A percentile compares a stretch with the other conserved stretches of the same genome.
Evolutionary conservation across 441 rosid species (phyloP).

Genomic region (Jatropha podagrica): DNA sequence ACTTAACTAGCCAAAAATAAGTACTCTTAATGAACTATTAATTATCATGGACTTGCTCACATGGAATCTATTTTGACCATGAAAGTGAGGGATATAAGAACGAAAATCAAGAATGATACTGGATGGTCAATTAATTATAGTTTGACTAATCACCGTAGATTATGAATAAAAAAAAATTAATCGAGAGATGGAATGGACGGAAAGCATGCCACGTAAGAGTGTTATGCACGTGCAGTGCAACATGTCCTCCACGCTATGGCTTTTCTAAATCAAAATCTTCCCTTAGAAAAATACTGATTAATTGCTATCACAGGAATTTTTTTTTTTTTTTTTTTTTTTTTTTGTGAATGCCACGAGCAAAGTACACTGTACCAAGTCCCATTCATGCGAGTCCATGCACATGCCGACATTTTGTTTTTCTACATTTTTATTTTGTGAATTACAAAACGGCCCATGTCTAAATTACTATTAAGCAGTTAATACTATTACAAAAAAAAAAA

Average conservation of each 20-base stretch:
- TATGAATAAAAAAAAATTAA: background rate
- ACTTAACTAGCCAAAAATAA: background rate
- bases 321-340: background rate
- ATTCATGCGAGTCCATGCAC: slow-evolving; percentile 1
- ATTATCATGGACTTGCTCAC: background rate
- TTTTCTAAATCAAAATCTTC: background rate
- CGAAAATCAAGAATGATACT: slow-evolving; percentile 4
- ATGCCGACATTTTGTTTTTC: too few species aligned
- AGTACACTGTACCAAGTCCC: slow-evolving; percentile 21
- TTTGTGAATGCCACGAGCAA: slow-evolving; percentile 12
- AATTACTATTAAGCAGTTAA: background rate
- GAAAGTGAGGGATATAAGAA: slow-evolving; percentile 10
- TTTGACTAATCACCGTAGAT: background rate
- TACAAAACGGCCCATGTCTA: slow-evolving; percentile 3
- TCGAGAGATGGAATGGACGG: slow-evolving; percentile 11
- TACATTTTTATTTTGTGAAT: background rate
- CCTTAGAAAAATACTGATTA: background rate
- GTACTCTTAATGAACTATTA: background rate
- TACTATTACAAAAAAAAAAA: too few species aligned
- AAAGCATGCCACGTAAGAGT: slow-evolving; percentile 16
- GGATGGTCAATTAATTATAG: background rate
- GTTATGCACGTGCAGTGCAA: slow-evolving; percentile 20
- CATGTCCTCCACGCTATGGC: slow-evolving; percentile 1
- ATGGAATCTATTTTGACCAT: slow-evolving; percentile 18
- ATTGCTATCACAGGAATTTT: background rate